Percentiles rank a stretch among this genome's conserved stretches.
phyloP scores from a whole-genome alignment of 2,329 filamentous ascomycete genomes.

The Colletotrichum gloeosporioides region DNA sequence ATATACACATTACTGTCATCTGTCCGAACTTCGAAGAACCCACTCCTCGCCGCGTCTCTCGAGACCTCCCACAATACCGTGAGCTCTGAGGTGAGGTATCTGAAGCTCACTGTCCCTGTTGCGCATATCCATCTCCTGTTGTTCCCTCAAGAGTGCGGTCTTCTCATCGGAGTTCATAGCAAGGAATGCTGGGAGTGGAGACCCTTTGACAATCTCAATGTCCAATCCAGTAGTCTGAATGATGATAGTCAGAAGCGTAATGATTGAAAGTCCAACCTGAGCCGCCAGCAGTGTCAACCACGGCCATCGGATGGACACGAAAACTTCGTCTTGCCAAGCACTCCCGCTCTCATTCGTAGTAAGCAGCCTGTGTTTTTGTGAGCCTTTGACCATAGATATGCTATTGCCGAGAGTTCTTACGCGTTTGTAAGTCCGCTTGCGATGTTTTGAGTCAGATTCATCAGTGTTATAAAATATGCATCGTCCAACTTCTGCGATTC shows the following conservation, averaged over 20 bases:
- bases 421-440: conserved; percentile 6
- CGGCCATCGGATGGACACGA: conserved; percentile 2
- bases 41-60: not conserved
- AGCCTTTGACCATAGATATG: not conserved
- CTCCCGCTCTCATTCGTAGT: not conserved
- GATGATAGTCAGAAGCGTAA: not conserved
- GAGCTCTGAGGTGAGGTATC: not conserved
- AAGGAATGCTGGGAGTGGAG: not conserved
- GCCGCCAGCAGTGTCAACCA: conserved; percentile 4
- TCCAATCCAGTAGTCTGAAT: not conserved
- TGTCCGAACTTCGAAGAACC: not conserved
- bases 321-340: conserved; percentile 6
- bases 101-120: not conserved
- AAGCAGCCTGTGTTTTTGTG: not conserved
- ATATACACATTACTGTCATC: not conserved
- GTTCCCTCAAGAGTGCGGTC: not conserved
- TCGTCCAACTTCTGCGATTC: conserved; percentile 11
- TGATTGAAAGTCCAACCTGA: conserved; percentile 1
- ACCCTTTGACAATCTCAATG: conserved; percentile 13
- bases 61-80: not conserved
- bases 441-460: conserved; percentile 4
- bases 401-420: not conserved
- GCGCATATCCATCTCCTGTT: not conserved
- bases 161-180: not conserved
- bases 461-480: not conserved